phyloP scores from a whole-genome alignment of 1,284 basidiomycete genomes.

The Moesziomyces sp. region DNA sequence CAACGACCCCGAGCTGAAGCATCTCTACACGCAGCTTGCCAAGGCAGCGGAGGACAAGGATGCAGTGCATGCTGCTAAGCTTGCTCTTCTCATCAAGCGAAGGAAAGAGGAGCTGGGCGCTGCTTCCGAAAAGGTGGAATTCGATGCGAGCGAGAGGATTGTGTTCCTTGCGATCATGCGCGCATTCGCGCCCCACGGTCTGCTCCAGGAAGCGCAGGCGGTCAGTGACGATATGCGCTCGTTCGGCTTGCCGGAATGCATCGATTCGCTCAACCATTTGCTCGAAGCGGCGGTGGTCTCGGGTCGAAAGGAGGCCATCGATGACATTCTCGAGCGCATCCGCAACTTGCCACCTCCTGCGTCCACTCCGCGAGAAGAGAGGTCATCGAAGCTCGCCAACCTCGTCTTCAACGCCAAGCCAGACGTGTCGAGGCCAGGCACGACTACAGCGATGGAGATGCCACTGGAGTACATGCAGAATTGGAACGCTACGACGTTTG shows the following conservation, averaged over 20 bases:
- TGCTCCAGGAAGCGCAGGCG: conserved; percentile 30
- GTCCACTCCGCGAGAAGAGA: background rate
- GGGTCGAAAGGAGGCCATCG: conserved; percentile 16
- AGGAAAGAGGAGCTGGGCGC: conserved; percentile 19
- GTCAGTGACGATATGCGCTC: conserved; percentile 48
- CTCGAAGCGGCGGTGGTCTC: conserved; percentile 45
- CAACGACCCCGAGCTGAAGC: conserved; percentile 31
- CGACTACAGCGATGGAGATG: conserved; percentile 4
- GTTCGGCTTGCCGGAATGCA: conserved; percentile 22
- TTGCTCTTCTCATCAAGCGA: conserved; percentile 33
- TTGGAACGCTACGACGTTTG: conserved; percentile 53
- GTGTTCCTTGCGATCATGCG: conserved; percentile 40
- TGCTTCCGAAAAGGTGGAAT: background rate
- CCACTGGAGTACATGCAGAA: conserved; percentile 25
- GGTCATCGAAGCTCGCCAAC: conserved; percentile 12
- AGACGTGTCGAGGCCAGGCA: background rate
- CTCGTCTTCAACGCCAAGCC: conserved; percentile 5
- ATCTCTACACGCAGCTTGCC: conserved; percentile 30
- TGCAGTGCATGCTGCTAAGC: conserved; percentile 14
- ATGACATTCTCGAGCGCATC: conserved; percentile 30
- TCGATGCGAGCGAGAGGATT: conserved; percentile 25
- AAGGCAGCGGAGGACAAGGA: conserved; percentile 28
- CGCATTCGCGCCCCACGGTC: conserved; percentile 34
- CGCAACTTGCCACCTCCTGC: conserved; percentile 10
- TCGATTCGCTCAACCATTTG: conserved; percentile 44